Evolutionary conservation across 768 basidiomycete genomes (phyloP), one percentile per base, ranked within the genome.

Genomic region (Termitomyces titanicus): DNA sequence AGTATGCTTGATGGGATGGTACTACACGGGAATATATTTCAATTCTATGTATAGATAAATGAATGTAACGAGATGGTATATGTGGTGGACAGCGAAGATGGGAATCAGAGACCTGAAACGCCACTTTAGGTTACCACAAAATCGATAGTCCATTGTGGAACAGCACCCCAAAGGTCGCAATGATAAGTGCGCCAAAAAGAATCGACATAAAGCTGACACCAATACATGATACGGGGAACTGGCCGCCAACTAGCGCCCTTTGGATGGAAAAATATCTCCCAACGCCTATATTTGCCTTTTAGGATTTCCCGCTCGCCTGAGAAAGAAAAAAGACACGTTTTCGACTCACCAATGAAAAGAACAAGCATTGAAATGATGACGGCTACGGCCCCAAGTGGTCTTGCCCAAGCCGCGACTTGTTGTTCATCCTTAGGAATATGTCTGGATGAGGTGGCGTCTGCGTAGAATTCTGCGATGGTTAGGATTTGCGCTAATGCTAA

Each of bases 401-500:
- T 70, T 5, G 76, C 71, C 45, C 47, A 63, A 17, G 47, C 35
- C 24, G 57, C 53, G 5, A 51, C 44, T 2, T 18, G 39, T 42
- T 55, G 39, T 29, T 51, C 22, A 11, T 49, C 6, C 5, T 5
- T 7, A 25, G 24, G 35, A 17, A n/a, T 12, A 5, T 27, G 25
- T 17, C 17, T 34, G 1, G 18, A 34, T 15, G 3, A 43, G 33
- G 53, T 56, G 35, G 42, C 33, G n/a, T 52, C 52, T 17, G 42
- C 27, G 27, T 34, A 61, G 47, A 66, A 48, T 56, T 57, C 25
- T 6, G 75, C 66, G 29, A 81, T 68, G 3, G 70, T 73, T 64
- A 81, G 76, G 13, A 81, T 64, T 57, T 81, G 80, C 3, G 77
- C 74, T 2, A 81, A 70, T 2, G 76, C 80, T 66, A n/a, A 7